Evolutionary conservation across 495 filamentous ascomycete species (phyloP), one percentile per base, ranked within the genome.

Genomic region (Astrocystis sublimbata): DNA sequence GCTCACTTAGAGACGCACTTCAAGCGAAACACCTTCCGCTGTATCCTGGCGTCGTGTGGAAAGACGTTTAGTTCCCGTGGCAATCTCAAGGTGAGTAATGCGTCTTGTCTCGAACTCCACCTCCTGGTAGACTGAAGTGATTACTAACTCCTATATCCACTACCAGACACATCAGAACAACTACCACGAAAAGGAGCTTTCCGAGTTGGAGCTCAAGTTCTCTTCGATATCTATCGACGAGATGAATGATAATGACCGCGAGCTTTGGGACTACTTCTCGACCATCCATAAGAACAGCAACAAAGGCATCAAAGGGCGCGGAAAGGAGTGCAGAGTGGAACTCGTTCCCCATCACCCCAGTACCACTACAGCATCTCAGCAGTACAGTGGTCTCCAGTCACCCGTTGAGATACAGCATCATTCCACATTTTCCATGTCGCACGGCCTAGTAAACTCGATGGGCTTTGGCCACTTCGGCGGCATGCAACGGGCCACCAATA

Each of bases 221-320:
- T 85, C 87, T 3, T 77, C 91, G 52, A 74, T 76, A 10, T 83
- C 89, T 47, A 82, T 81, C 5, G 83, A 88, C 33, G 76, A 81
- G 6, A 86, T 93, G 57, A 81, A 83, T 4, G 73, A 80, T 2
- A 79, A 85, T 38, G 93, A 98, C 65, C 87, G 85, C 62, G 90
- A 91, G 60, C 75, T 97, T 33, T 92, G 89, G 82, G 84, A 90
- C 68, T 96, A 97, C 71, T 96, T 98, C 64, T 85, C 88, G 3
- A 82, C 86, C 1, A 79, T 94, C 35, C 97, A 97, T 82, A 96
- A 96, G 78, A 96, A 97, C 72, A 89, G 90, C 67, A 93, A 92
- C 73, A 96, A 96, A 68, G 93, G 92, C 3, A 96, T 93, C 75
- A 96, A 92, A 75, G 93, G 93, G 6, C 88, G 93, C 12, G 93